Percentiles rank a stretch among this genome's conserved stretches.
phyloP scores from a whole-genome alignment of 2,329 filamentous ascomycete genomes.

The Dactylellina drechsleri region DNA sequence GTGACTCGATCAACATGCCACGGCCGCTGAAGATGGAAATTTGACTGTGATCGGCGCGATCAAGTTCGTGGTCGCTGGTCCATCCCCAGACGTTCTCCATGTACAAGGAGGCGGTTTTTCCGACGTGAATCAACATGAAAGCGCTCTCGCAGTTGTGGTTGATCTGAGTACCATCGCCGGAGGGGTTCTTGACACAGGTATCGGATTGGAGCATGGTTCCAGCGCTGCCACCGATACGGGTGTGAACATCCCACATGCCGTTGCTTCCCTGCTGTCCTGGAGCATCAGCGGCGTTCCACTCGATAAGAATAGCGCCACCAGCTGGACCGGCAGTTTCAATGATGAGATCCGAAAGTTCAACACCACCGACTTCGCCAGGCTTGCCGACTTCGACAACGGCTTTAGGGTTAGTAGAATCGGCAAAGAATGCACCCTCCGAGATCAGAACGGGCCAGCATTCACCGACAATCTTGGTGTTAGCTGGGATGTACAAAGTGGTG shows the following conservation, averaged over 20 bases:
- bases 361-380: conserved; percentile 71
- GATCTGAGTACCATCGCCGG: conserved; percentile 56
- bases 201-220: conserved; percentile 84
- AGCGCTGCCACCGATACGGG: conserved; percentile 86
- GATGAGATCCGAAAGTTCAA: conserved; percentile 79
- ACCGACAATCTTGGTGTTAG: conserved; percentile 68
- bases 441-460: conserved; percentile 70
- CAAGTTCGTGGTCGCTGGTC: conserved; percentile 64
- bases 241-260: conserved; percentile 90
- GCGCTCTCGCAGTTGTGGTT: conserved; percentile 61
- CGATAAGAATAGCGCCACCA: conserved; percentile 75
- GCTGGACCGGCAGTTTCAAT: conserved; percentile 74
- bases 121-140: conserved; percentile 63
- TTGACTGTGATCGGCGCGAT: conserved; percentile 58
- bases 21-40: conserved; percentile 61
- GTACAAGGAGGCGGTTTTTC: conserved; percentile 60
- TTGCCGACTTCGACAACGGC: conserved; percentile 75
- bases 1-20: conserved; percentile 61
- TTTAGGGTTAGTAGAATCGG: conserved; percentile 69
- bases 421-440: conserved; percentile 69
- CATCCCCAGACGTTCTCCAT: conserved; percentile 66
- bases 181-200: conserved; percentile 74
- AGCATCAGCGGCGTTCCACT: conserved; percentile 74
- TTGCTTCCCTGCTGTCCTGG: conserved; percentile 62
- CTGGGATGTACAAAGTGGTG: conserved; percentile 65